Evolutionary conservation across 1,139 yeast genomes (phyloP), one percentile per base, ranked within the genome.

Genomic region (Kodamaea alishanica): DNA sequence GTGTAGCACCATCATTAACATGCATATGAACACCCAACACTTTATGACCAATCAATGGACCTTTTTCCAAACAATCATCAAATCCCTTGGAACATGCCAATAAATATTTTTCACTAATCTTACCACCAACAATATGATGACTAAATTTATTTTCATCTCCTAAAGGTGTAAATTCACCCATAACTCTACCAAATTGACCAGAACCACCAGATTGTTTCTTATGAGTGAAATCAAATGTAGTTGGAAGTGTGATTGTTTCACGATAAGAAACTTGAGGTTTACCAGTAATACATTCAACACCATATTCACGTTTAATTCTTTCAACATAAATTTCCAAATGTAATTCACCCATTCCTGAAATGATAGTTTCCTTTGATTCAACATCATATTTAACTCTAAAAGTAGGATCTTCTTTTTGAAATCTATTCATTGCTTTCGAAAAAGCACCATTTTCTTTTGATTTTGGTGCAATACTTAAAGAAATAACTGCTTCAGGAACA

Each of bases 131-230:
- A 61, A 92, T 82, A 49, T 84, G 87, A 38, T 95, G 86, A 56
- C 82, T 77, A 64, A 92, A 92, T 48, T 71, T 72, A 63, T 89
- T 90, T 40, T 73, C 77, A 38, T 81, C 81, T 40, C 76, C 84
- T 35, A 77, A 60, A 34, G 92, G 83, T 9, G 74, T 66, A 67
- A 94, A 66, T 41, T 74, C 79, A 58, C 99, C 99, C 65, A 90
- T 86, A 54, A 92, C 97, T 70, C 94, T 83, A 66, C 96, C 98
- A 61, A 82, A 92, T 72, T 92, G 99, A 70, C 99, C 99, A 50
- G 98, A 95, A 77, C 99, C 99, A 65, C 99, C 99, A 58, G 94
- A 79, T 73, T 92, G 99, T 62, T 90, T 90, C 77, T 92, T 92
- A 73, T 90, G 97, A 26, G 96, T 86, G 70, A 80, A 88, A 61